A percentile compares a stretch with the other conserved stretches of the same genome.
These are phyloP conservation scores for Skeletonema tropicum DNA, from an alignment of 108 stramenopile genomes.

Conservation along the genomic window DNA sequence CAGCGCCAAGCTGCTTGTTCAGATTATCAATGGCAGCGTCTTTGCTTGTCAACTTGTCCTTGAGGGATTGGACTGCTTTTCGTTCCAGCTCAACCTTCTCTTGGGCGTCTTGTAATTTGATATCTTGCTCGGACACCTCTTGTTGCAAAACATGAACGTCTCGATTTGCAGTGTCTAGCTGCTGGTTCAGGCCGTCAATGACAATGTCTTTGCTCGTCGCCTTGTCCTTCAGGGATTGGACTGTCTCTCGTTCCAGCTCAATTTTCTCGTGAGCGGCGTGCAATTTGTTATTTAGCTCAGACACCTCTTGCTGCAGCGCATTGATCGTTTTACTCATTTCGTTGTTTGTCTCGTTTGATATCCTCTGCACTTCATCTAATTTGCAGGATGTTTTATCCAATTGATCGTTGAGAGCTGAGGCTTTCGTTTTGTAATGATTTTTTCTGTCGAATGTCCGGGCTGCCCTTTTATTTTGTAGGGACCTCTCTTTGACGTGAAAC, in stretches of 20 bases:
- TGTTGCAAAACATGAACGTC: slow-evolving; percentile 25
- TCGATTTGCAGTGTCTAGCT: slow-evolving; percentile 1
- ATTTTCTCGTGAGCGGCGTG: slow-evolving; percentile 15
- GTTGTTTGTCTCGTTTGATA: slow-evolving; percentile 38
- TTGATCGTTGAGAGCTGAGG: slow-evolving; percentile 14
- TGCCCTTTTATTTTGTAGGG: slow-evolving; percentile 40
- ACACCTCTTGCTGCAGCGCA: slow-evolving; percentile 31
- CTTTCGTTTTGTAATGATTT: slow-evolving; percentile 27
- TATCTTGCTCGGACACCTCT: slow-evolving; percentile 16
- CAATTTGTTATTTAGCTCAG: slow-evolving; percentile 13
- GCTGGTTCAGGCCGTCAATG: slow-evolving; percentile 9
- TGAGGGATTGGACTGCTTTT: slow-evolving; percentile 4
- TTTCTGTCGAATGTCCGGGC: slow-evolving; percentile 31
- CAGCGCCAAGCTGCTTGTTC: slow-evolving; percentile 2
- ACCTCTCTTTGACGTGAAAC: slow-evolving; percentile 44
- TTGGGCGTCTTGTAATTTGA: slow-evolving; percentile 13
- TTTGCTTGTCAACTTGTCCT: not conserved
- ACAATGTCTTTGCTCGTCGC: not conserved
- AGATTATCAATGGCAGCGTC: slow-evolving; percentile 1
- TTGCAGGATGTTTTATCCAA: slow-evolving; percentile 10
- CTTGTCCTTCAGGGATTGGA: slow-evolving; percentile 11
- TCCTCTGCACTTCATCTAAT: slow-evolving; percentile 28
- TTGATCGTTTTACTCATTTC: slow-evolving; percentile 41
- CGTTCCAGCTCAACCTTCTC: slow-evolving; percentile 11
- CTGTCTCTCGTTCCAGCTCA: not conserved